These are phyloP conservation scores for Diplodia seriata DNA, from an alignment of 2,329 filamentous ascomycete species.

Conservation along the genomic window DNA sequence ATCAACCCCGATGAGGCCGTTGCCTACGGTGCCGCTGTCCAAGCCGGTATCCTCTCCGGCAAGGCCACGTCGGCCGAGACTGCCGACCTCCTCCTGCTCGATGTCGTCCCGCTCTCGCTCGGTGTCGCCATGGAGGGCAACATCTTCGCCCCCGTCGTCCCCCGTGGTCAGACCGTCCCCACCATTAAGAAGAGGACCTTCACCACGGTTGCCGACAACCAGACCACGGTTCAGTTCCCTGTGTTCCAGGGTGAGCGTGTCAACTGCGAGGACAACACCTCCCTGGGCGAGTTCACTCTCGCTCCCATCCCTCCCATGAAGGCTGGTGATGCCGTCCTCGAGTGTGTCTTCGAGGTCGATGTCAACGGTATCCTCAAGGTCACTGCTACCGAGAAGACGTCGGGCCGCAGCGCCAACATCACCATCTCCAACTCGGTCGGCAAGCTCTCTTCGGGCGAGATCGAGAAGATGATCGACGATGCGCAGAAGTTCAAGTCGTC, in stretches of 20 bases:
- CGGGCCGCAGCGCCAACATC: constrained; percentile 97
- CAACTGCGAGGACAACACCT: constrained; percentile 98
- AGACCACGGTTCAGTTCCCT: constrained; percentile 84
- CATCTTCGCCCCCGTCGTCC: constrained; percentile 94
- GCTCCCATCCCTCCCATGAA: constrained; percentile 86
- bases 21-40: constrained; percentile 97
- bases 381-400: constrained; percentile 98
- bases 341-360: constrained; percentile 98
- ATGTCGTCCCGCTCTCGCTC: constrained; percentile 94
- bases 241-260: constrained; percentile 96
- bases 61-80: constrained; percentile 97
- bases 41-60: constrained; percentile 97
- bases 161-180: constrained; percentile 66
- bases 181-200: constrained; percentile 87
- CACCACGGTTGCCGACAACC: constrained; percentile 76
- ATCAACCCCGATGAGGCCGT: constrained; percentile 99
- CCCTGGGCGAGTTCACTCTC: constrained; percentile 94
- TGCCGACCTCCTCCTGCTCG: constrained; percentile 90
- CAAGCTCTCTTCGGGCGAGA: constrained; percentile 93
- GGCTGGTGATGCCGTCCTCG: constrained; percentile 93
- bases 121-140: constrained; percentile 99
- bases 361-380: constrained; percentile 99
- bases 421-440: constrained; percentile 99
- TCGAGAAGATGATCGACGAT: constrained; percentile 97
- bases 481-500: constrained; percentile 98